phyloP scores from a whole-genome alignment of 2,329 filamentous ascomycete genomes.

The Xylariaceae sp. region DNA sequence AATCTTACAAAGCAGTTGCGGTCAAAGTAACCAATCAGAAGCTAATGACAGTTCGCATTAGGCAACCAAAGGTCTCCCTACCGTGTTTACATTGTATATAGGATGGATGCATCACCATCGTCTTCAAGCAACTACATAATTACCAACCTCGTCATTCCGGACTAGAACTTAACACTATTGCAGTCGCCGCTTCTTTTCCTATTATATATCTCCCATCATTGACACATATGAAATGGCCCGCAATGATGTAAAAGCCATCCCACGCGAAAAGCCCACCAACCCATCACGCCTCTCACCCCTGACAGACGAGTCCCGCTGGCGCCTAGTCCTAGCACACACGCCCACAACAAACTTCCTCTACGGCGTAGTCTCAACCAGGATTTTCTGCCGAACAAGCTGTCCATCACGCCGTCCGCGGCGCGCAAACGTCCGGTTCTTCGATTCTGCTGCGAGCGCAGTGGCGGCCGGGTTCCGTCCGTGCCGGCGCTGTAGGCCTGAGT shows the following conservation, averaged over 20 bases:
- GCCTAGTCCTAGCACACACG: slow-evolving; percentile 18
- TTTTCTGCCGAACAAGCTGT: slow-evolving; percentile 60
- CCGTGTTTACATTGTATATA: too few relatives aligned
- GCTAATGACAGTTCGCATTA: background rate
- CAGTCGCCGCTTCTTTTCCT: too few relatives aligned
- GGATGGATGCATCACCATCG: background rate
- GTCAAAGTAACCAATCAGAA: slow-evolving; percentile 20
- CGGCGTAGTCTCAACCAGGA: slow-evolving; percentile 42
- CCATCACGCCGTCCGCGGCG: slow-evolving; percentile 56
- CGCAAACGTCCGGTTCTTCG: slow-evolving; percentile 55
- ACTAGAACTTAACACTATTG: background rate
- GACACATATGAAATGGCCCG: too few relatives aligned
- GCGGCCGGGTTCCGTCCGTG: slow-evolving; percentile 29
- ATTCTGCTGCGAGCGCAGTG: slow-evolving; percentile 42
- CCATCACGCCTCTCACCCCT: background rate
- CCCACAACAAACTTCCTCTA: slow-evolving; percentile 37
- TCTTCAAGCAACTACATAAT: background rate
- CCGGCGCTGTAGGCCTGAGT: slow-evolving; percentile 23
- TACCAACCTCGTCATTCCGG: background rate
- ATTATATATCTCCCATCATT: too few relatives aligned
- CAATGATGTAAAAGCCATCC: too few relatives aligned
- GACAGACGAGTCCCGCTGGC: slow-evolving; percentile 14
- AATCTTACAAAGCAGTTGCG: slow-evolving; percentile 2
- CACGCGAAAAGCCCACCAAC: too few relatives aligned
- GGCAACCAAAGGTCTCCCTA: background rate